Conservation (phyloP, 768 basidiomycete genomes). For the Lactarius trivialis region DNA sequence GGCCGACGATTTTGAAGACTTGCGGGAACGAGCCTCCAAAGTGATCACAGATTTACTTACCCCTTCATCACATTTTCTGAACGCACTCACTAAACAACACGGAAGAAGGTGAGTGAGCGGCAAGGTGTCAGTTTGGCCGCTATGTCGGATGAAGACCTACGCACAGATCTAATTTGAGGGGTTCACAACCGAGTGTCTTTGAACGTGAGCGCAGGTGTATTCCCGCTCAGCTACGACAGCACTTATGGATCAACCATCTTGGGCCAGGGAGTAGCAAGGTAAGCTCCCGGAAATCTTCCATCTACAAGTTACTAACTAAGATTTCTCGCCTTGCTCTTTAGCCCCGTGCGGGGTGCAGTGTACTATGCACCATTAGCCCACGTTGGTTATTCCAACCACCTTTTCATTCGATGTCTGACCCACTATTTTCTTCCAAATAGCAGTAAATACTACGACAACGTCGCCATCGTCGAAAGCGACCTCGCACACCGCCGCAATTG, state of each 20-base stretch:
- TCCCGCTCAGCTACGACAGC: constrained; percentile 7
- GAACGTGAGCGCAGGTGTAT: constrained; percentile 3
- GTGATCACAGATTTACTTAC: too few species aligned
- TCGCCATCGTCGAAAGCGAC: neutral
- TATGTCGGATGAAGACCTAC: neutral
- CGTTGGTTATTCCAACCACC: constrained; percentile 2
- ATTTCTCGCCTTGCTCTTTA: neutral
- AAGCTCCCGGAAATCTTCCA: neutral
- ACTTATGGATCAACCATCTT: neutral
- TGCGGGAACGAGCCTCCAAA: too few species aligned
- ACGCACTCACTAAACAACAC: too few species aligned
- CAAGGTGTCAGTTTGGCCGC: too few species aligned
- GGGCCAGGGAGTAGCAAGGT: constrained; percentile 16
- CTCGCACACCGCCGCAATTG: constrained; percentile 12
- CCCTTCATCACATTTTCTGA: too few species aligned
- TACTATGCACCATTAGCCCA: constrained; percentile 24
- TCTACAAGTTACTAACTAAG: neutral
- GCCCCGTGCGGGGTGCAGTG: constrained; percentile 24
- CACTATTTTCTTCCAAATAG: neutral
- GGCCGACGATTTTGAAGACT: too few species aligned
- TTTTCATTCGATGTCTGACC: neutral
- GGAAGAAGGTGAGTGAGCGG: too few species aligned
- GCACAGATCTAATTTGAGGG: constrained; percentile 5
- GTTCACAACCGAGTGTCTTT: constrained; percentile 10
- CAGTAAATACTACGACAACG: neutral